Conservation (phyloP, 768 basidiomycete genomes). For the Suillus luteus region DNA sequence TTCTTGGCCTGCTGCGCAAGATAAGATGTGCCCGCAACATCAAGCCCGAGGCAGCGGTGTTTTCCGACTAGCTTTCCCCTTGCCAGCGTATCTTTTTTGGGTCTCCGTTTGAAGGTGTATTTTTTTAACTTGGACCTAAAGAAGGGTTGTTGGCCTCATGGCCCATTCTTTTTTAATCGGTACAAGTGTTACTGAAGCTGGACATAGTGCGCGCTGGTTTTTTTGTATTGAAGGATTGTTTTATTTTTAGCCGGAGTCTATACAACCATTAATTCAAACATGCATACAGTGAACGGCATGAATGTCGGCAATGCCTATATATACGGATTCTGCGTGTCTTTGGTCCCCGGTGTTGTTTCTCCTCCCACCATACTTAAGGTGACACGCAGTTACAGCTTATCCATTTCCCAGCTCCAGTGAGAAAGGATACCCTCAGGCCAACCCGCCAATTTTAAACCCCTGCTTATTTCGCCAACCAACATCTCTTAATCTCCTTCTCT, state of each 20-base stretch:
- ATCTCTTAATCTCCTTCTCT: not conserved
- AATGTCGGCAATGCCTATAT: slow-evolving; percentile 2
- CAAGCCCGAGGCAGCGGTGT: no score
- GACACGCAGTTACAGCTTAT: not conserved
- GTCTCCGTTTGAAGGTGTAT: no score
- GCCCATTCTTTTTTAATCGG: no score
- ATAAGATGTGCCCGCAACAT: no score
- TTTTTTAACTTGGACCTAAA: no score
- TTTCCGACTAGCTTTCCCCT: no score
- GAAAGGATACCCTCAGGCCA: not conserved
- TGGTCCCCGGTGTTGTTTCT: not conserved
- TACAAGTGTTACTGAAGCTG: not conserved
- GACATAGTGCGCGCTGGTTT: not conserved
- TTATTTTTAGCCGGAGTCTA: not conserved
- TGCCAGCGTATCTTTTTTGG: no score
- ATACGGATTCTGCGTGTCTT: slow-evolving; percentile 3
- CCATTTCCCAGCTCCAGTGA: slow-evolving; percentile 1
- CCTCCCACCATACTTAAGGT: slow-evolving; percentile 2
- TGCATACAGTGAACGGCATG: not conserved
- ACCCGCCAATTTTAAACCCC: slow-evolving; percentile 11
- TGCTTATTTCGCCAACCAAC: not conserved
- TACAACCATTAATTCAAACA: not conserved
- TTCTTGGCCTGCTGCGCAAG: no score
- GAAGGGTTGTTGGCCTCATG: no score
- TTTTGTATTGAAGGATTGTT: not conserved